These are phyloP conservation scores for Auriculariales sp. DNA, from an alignment of 768 basidiomycete genomes.

Conservation along the genomic window DNA sequence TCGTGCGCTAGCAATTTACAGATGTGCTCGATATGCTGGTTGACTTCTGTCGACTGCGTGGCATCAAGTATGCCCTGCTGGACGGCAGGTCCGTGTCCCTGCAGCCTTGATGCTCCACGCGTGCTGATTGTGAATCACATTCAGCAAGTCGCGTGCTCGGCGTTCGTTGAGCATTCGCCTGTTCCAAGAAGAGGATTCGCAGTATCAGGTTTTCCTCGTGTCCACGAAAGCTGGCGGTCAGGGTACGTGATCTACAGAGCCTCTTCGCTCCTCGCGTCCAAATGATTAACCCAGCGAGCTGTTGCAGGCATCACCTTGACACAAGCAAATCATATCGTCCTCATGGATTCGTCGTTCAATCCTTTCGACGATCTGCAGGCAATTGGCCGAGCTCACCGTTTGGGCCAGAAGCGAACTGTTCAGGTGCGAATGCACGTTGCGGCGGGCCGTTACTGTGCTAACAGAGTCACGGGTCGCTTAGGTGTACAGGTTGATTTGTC, in stretches of 20 bases:
- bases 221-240: slow-evolving; percentile 62
- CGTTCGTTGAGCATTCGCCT: slow-evolving; percentile 43
- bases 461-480: slow-evolving; percentile 10
- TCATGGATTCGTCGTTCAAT: slow-evolving; percentile 22
- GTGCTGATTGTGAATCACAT: neutral
- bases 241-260: slow-evolving; percentile 22
- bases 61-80: slow-evolving; percentile 43
- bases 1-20: slow-evolving; percentile 11
- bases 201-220: slow-evolving; percentile 52
- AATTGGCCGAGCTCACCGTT: slow-evolving; percentile 22
- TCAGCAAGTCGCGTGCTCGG: slow-evolving; percentile 31
- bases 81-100: slow-evolving; percentile 28
- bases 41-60: slow-evolving; percentile 48
- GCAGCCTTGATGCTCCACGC: too few species aligned
- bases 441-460: neutral
- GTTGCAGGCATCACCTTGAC: slow-evolving; percentile 8
- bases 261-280: neutral
- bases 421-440: slow-evolving; percentile 25
- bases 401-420: slow-evolving; percentile 61
- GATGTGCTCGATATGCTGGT: slow-evolving; percentile 56
- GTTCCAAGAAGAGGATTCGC: slow-evolving; percentile 46
- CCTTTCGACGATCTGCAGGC: slow-evolving; percentile 24
- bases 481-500: slow-evolving; percentile 58
- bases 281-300: neutral
- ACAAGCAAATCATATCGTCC: slow-evolving; percentile 6